Percentiles rank a stretch among this genome's conserved stretches.
Evolutionary conservation across 2,329 filamentous ascomycete species (phyloP).

Genomic region (Talaromyces sp.): DNA sequence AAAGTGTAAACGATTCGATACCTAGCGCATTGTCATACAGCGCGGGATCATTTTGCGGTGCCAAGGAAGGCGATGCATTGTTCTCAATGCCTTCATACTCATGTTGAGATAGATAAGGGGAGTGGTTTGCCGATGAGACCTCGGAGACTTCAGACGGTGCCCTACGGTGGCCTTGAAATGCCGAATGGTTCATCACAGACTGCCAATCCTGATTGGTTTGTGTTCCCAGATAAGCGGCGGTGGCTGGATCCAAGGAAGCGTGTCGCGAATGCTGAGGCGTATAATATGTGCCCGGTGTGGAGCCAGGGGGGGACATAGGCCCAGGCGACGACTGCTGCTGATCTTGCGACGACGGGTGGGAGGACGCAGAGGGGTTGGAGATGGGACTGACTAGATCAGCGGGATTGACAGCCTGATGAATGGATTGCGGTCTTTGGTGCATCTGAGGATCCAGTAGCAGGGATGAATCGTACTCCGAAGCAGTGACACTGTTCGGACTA

Average conservation of each 20-base stretch:
- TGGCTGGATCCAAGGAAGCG: conserved; percentile 63
- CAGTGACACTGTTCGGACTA: conserved; percentile 32
- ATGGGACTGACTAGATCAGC: conserved; percentile 51
- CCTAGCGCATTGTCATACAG: conserved; percentile 78
- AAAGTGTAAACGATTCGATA: conserved; percentile 79
- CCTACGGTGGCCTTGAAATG: conserved; percentile 80
- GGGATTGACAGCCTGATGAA: conserved; percentile 50
- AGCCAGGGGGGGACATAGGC: conserved; percentile 58
- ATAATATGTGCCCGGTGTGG: conserved; percentile 55
- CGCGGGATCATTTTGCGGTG: conserved; percentile 68
- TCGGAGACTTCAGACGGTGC: conserved; percentile 91
- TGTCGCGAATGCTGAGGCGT: conserved; percentile 62
- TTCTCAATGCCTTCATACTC: conserved; percentile 76
- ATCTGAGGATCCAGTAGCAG: conserved; percentile 46
- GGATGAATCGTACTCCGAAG: conserved; percentile 42
- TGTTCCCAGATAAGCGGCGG: conserved; percentile 59
- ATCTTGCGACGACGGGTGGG: conserved; percentile 59
- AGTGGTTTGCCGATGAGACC: conserved; percentile 80
- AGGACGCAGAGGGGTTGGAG: conserved; percentile 56
- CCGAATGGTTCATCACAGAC: conserved; percentile 55
- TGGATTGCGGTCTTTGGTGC: conserved; percentile 36
- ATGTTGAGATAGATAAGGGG: conserved; percentile 75
- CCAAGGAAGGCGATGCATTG: conserved; percentile 78
- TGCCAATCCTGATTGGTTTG: conserved; percentile 60
- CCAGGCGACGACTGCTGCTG: conserved; percentile 56